phyloP scores from a whole-genome alignment of 495 filamentous ascomycete species.

The Daldinia vernicosa region DNA sequence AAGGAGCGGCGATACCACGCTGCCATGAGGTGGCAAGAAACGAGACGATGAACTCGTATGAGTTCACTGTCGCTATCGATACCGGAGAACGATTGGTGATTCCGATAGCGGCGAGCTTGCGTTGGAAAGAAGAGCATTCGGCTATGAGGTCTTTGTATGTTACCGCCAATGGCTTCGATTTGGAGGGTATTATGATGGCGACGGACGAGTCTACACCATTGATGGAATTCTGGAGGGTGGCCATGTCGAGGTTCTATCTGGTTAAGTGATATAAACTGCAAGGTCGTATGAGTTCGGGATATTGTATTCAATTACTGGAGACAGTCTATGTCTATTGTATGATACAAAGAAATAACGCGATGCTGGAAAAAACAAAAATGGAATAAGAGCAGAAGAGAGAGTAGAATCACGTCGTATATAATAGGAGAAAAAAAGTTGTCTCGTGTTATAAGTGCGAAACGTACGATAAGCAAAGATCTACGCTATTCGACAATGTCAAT shows the following conservation, averaged over 20 bases:
- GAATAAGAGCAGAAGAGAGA: not conserved
- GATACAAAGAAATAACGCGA: conserved; percentile 9
- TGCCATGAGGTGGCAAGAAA: conserved; percentile 83
- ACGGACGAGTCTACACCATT: conserved; percentile 50
- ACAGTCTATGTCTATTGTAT: conserved; percentile 17
- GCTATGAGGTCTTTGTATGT: conserved; percentile 69
- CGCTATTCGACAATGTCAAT: conserved; percentile 26
- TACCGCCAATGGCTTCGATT: conserved; percentile 64
- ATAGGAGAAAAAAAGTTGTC: conserved; percentile 11
- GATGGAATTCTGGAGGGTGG: conserved; percentile 56
- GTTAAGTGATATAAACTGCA: not conserved
- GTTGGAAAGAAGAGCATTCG: conserved; percentile 72
- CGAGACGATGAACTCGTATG: conserved; percentile 81
- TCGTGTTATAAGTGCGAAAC: conserved; percentile 14
- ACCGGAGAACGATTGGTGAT: conserved; percentile 70
- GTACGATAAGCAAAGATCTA: conserved; percentile 32
- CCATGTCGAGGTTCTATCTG: conserved; percentile 34
- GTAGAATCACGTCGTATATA: not conserved
- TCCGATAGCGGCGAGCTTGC: conserved; percentile 74
- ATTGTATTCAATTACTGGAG: conserved; percentile 13
- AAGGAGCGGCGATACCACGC: conserved; percentile 78
- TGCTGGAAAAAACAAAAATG: not conserved
- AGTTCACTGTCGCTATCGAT: conserved; percentile 79
- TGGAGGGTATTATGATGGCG: conserved; percentile 74
- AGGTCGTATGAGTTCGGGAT: conserved; percentile 1